These are phyloP conservation scores for Suhomyces guaymorum DNA, from an alignment of 1,139 yeast species.

Conservation along the genomic window DNA sequence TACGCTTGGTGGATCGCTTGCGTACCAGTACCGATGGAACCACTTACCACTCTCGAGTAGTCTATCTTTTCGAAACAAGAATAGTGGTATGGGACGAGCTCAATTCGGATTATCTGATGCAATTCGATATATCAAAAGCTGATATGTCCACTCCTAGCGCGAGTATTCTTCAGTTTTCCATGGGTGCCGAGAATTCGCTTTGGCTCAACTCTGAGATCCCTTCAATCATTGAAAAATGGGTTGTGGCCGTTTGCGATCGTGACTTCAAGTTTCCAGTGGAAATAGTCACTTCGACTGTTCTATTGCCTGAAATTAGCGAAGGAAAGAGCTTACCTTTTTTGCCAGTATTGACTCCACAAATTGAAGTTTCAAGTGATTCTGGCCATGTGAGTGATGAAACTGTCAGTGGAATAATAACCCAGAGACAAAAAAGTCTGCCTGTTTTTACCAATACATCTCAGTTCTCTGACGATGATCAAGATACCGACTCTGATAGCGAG, in stretches of 20 bases:
- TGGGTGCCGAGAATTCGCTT: no score
- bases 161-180: constrained; percentile 20
- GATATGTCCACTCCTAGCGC: constrained; percentile 20
- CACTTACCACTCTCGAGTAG: constrained; percentile 18
- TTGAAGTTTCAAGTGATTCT: constrained; percentile 5
- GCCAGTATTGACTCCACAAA: neutral
- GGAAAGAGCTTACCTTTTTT: neutral
- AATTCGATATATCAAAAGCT: constrained; percentile 5
- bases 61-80: constrained; percentile 38
- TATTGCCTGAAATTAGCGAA: constrained; percentile 14
- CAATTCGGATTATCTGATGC: constrained; percentile 7
- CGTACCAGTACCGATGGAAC: constrained; percentile 19
- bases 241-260: constrained; percentile 41
- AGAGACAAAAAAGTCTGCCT: neutral
- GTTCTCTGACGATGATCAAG: neutral
- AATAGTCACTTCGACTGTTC: constrained; percentile 39
- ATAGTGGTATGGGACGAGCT: constrained; percentile 25
- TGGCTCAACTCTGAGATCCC: constrained; percentile 26
- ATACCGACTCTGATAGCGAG: constrained; percentile 3
- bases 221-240: constrained; percentile 47
- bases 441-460: neutral
- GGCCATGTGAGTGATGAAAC: constrained; percentile 9
- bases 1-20: constrained; percentile 41
- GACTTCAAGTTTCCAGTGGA: constrained; percentile 35
- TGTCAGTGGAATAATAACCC: no score